phyloP scores from a whole-genome alignment of 2,329 filamentous ascomycete species.

The Trichoderma hamatum region DNA sequence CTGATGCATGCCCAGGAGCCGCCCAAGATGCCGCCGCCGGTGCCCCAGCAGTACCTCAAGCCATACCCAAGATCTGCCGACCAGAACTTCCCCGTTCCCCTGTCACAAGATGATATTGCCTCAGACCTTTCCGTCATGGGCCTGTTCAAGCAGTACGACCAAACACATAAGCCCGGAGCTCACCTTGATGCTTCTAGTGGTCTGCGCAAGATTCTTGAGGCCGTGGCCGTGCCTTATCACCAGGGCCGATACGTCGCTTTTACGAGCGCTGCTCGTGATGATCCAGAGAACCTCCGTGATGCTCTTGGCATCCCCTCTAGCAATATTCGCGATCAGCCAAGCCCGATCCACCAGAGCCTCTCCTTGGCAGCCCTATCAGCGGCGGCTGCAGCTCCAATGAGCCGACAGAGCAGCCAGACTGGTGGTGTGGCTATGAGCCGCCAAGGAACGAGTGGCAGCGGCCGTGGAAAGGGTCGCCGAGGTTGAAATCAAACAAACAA shows the following conservation, averaged over 20 bases:
- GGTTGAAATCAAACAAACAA: constrained; percentile 31
- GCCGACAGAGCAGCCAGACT: constrained; percentile 58
- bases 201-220: constrained; percentile 59
- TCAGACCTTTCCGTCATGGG: constrained; percentile 63
- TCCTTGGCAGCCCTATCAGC: constrained; percentile 38
- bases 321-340: constrained; percentile 47
- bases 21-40: constrained; percentile 60
- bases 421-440: constrained; percentile 62
- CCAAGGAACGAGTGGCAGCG: constrained; percentile 54
- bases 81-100: constrained; percentile 57
- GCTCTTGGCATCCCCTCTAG: constrained; percentile 53
- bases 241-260: constrained; percentile 54
- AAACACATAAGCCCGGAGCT: constrained; percentile 55
- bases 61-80: constrained; percentile 57
- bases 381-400: constrained; percentile 55
- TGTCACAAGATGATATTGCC: constrained; percentile 55
- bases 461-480: constrained; percentile 51
- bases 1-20: constrained; percentile 58
- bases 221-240: constrained; percentile 53
- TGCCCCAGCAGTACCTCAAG: constrained; percentile 62
- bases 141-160: constrained; percentile 59
- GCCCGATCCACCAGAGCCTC: constrained; percentile 35
- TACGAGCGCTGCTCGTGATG: constrained; percentile 49
- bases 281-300: constrained; percentile 55
- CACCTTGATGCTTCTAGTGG: constrained; percentile 59